These are phyloP conservation scores for Spinacia oleracea DNA, from an alignment of 179 eudicot species.

Conservation along the genomic window DNA sequence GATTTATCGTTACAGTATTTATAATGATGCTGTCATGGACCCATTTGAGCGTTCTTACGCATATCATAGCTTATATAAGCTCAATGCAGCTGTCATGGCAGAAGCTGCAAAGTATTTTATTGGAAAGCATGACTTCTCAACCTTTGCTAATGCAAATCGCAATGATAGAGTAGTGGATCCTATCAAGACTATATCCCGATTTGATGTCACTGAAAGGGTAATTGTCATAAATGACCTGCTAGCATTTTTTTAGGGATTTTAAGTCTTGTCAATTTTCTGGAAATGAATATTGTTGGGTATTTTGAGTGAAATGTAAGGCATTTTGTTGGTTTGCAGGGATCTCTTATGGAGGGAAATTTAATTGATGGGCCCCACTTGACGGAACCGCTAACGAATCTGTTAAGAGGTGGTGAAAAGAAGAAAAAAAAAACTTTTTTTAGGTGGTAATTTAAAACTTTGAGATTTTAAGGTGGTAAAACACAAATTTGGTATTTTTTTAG, in stretches of 20 bases:
- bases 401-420: too few species aligned
- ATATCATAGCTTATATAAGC: constrained; percentile 70
- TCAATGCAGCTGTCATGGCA: constrained; percentile 62
- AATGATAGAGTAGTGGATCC: constrained; percentile 61
- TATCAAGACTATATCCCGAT: constrained; percentile 67
- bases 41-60: constrained; percentile 69
- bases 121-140: constrained; percentile 78
- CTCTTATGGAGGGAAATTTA: constrained; percentile 74
- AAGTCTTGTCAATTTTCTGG: background rate
- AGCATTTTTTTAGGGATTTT: background rate
- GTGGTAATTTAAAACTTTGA: too few species aligned
- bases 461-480: too few species aligned
- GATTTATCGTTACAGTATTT: constrained; percentile 78
- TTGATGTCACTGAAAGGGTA: constrained; percentile 78
- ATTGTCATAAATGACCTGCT: background rate
- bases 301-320: background rate
- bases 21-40: constrained; percentile 68
- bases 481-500: too few species aligned
- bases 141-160: constrained; percentile 70
- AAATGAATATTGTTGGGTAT: background rate
- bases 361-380: too few species aligned
- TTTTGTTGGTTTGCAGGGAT: constrained; percentile 53
- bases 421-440: too few species aligned
- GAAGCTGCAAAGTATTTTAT: constrained; percentile 69
- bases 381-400: too few species aligned